Conservation (phyloP, 192 early-diverging fungal species). For the Geranomyces michiganensis region DNA sequence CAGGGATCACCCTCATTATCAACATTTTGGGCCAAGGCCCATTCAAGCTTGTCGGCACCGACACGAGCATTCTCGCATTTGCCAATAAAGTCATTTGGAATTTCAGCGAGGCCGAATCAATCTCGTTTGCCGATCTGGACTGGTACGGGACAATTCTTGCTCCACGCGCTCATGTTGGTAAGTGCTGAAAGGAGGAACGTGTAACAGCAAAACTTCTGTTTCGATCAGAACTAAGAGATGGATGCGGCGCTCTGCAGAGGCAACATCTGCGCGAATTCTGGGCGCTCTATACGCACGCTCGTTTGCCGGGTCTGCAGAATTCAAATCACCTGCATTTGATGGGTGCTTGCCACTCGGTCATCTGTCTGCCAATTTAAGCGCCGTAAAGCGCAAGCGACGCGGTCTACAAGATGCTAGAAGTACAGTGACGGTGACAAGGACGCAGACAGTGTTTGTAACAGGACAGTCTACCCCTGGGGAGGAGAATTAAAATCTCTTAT, state of each 20-base stretch:
- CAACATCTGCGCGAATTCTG: slow-evolving; percentile 9
- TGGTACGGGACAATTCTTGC: slow-evolving; percentile 21
- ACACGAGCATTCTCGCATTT: slow-evolving; percentile 19
- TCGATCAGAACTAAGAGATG: neutral
- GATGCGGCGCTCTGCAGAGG: neutral
- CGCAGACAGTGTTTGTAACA: neutral
- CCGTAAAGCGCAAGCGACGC: slow-evolving; percentile 1
- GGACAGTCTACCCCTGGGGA: too few species aligned
- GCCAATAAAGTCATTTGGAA: slow-evolving; percentile 19
- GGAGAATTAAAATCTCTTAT: too few species aligned
- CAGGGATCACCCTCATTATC: slow-evolving; percentile 13
- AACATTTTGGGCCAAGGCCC: slow-evolving; percentile 4
- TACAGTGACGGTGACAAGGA: slow-evolving; percentile 7
- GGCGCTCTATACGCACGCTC: slow-evolving; percentile 5
- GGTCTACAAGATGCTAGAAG: neutral
- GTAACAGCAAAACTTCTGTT: neutral
- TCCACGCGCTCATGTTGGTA: slow-evolving; percentile 23
- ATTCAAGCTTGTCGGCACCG: neutral
- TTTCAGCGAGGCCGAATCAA: neutral
- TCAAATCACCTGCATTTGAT: slow-evolving; percentile 14
- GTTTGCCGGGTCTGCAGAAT: neutral
- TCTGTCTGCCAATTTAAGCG: neutral
- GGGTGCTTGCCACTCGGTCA: slow-evolving; percentile 13
- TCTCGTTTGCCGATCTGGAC: slow-evolving; percentile 18
- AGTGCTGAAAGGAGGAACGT: neutral